Percentiles rank a stretch among this genome's conserved stretches.
Conservation (phyloP, 2,329 filamentous ascomycete species). For the Diplodia scrobiculata region DNA sequence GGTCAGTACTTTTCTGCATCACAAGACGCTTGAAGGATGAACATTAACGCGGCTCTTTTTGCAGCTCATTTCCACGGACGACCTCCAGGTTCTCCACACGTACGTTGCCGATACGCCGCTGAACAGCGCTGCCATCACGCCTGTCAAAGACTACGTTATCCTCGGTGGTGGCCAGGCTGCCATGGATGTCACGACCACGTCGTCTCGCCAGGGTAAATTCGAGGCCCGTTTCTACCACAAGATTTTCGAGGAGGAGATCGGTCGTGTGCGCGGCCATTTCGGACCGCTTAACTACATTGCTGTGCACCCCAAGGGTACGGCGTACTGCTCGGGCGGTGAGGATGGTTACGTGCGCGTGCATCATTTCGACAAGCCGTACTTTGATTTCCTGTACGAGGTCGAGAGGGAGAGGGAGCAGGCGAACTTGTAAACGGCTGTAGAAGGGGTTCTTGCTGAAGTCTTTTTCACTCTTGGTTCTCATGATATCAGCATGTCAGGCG, state of each 20-base stretch:
- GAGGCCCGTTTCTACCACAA: conserved; percentile 99
- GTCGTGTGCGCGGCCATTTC: conserved; percentile 94
- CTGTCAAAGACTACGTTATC: conserved; percentile 97
- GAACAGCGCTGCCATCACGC: conserved; percentile 91
- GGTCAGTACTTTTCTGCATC: conserved; percentile 51
- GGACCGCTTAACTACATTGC: conserved; percentile 96
- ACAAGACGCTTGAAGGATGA: conserved; percentile 20
- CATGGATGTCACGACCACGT: conserved; percentile 97
- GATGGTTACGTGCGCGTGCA: conserved; percentile 98
- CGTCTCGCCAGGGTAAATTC: conserved; percentile 95
- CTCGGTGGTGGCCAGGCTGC: conserved; percentile 97
- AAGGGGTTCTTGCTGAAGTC: conserved; percentile 26
- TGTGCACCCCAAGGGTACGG: conserved; percentile 84
- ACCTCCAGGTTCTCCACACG: conserved; percentile 90
- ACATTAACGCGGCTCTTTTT: not conserved
- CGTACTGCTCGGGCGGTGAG: conserved; percentile 94
- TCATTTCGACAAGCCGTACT: conserved; percentile 98
- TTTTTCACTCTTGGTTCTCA: conserved; percentile 28
- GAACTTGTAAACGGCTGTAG: conserved; percentile 37
- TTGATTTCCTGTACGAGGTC: conserved; percentile 98
- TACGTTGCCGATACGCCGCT: conserved; percentile 91
- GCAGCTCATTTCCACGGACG: conserved; percentile 77
- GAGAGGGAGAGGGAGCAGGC: conserved; percentile 72
- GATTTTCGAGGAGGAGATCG: conserved; percentile 98
- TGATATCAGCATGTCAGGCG: conserved; percentile 30